Evolutionary conservation across 2,329 filamentous ascomycete genomes (phyloP).

Genomic region (Coniochaeta prunicola): DNA sequence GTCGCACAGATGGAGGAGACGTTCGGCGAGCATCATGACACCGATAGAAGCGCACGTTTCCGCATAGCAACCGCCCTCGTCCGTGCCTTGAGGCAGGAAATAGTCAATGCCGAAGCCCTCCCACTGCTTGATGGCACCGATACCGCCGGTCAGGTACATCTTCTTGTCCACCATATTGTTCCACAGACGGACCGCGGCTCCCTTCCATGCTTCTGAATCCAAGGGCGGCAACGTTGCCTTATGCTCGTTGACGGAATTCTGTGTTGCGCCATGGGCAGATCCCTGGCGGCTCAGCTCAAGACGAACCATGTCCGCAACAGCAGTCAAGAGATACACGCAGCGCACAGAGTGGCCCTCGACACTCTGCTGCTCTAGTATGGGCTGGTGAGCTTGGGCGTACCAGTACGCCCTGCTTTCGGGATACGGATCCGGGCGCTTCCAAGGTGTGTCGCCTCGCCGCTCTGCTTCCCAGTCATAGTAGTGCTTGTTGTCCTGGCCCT

Average conservation of each 20-base stretch:
- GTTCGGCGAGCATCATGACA: conserved; percentile 52
- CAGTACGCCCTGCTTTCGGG: conserved; percentile 30
- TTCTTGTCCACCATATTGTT: conserved; percentile 53
- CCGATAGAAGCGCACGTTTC: conserved; percentile 56
- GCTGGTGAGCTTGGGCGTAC: conserved; percentile 51
- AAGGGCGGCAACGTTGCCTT: background rate
- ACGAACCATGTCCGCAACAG: conserved; percentile 45
- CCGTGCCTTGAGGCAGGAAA: conserved; percentile 49
- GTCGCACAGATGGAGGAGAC: conserved; percentile 37
- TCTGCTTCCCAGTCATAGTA: conserved; percentile 48
- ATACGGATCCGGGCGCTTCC: conserved; percentile 39
- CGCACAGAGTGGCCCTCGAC: conserved; percentile 54
- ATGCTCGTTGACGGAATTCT: background rate
- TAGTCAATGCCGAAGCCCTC: conserved; percentile 54
- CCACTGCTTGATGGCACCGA: conserved; percentile 51
- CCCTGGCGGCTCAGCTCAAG: conserved; percentile 22
- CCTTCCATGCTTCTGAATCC: conserved; percentile 20
- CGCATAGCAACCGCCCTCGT: conserved; percentile 55
- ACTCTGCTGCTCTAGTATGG: conserved; percentile 43
- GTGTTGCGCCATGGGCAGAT: conserved; percentile 6
- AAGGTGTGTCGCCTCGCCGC: conserved; percentile 39
- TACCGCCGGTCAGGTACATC: conserved; percentile 56
- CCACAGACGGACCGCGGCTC: conserved; percentile 43
- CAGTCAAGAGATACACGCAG: conserved; percentile 53
- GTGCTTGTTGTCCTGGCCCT: conserved; percentile 37